These are phyloP conservation scores for Phaeosphaeriaceae sp. DNA, from an alignment of 2,329 filamentous ascomycete species.

Conservation along the genomic window DNA sequence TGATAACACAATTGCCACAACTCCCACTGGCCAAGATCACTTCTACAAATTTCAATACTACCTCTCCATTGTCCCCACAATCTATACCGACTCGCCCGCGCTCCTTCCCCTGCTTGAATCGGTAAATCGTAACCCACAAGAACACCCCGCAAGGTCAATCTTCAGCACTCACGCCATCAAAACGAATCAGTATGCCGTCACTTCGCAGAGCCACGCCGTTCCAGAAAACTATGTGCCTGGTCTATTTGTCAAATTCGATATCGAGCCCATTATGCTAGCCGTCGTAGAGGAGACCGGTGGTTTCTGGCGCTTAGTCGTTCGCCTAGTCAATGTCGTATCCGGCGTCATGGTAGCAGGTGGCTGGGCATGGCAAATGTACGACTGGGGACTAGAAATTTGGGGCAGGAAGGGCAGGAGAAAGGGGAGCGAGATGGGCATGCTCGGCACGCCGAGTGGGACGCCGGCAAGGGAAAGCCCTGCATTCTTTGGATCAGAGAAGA, in stretches of 20 bases:
- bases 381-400: slow-evolving; percentile 69
- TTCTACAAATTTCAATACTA: slow-evolving; percentile 99
- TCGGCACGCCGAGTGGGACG: slow-evolving; percentile 40
- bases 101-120: slow-evolving; percentile 56
- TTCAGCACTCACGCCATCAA: slow-evolving; percentile 67
- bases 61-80: slow-evolving; percentile 89
- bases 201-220: slow-evolving; percentile 78
- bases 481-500: slow-evolving; percentile 13
- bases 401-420: slow-evolving; percentile 50
- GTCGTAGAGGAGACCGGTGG: slow-evolving; percentile 82
- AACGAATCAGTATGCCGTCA: slow-evolving; percentile 98
- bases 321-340: slow-evolving; percentile 87
- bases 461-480: neutral
- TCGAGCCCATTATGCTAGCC: slow-evolving; percentile 89
- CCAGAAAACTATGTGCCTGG: slow-evolving; percentile 77
- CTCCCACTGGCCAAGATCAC: slow-evolving; percentile 73
- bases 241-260: slow-evolving; percentile 98
- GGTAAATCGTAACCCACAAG: slow-evolving; percentile 42
- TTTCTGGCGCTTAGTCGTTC: slow-evolving; percentile 75
- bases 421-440: slow-evolving; percentile 55
- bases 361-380: slow-evolving; percentile 86
- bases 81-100: slow-evolving; percentile 69
- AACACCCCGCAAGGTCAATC: slow-evolving; percentile 44
- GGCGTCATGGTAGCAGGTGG: slow-evolving; percentile 92
- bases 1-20: slow-evolving; percentile 87